phyloP scores from a whole-genome alignment of 176 grass and related monocot species.

The Musa itinerans region DNA sequence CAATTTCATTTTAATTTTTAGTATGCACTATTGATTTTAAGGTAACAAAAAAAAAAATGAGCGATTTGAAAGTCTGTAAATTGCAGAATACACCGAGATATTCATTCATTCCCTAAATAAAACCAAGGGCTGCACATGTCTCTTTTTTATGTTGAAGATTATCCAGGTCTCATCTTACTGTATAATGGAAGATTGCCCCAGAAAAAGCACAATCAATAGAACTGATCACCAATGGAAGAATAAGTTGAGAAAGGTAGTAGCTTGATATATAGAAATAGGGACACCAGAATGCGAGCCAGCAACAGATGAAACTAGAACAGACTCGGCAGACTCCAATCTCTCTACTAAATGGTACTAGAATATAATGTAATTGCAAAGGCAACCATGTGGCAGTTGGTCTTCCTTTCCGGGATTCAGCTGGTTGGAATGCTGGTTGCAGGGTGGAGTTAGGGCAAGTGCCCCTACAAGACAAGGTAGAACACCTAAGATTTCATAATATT shows the following conservation, averaged over 20 bases:
- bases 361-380: too few relatives aligned
- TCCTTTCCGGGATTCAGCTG: too few relatives aligned
- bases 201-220: conserved; percentile 69
- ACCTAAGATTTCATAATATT: too few relatives aligned
- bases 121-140: too few relatives aligned
- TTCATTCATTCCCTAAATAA: neutral
- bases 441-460: too few relatives aligned
- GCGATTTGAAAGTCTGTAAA: neutral
- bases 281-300: conserved; percentile 63
- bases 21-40: neutral
- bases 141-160: too few relatives aligned
- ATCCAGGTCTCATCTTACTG: conserved; percentile 10
- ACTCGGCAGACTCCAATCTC: too few relatives aligned
- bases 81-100: neutral
- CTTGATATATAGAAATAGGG: conserved; percentile 67
- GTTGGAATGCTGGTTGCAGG: too few relatives aligned
- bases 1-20: neutral
- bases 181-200: conserved; percentile 75
- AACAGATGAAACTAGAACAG: conserved; percentile 38
- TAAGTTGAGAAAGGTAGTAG: conserved; percentile 41
- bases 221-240: conserved; percentile 27
- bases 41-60: neutral
- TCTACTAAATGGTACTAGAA: too few relatives aligned
- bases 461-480: too few relatives aligned
- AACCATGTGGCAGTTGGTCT: too few relatives aligned